phyloP scores from a whole-genome alignment of 148 eudicot species.

The Drosera capensis region DNA sequence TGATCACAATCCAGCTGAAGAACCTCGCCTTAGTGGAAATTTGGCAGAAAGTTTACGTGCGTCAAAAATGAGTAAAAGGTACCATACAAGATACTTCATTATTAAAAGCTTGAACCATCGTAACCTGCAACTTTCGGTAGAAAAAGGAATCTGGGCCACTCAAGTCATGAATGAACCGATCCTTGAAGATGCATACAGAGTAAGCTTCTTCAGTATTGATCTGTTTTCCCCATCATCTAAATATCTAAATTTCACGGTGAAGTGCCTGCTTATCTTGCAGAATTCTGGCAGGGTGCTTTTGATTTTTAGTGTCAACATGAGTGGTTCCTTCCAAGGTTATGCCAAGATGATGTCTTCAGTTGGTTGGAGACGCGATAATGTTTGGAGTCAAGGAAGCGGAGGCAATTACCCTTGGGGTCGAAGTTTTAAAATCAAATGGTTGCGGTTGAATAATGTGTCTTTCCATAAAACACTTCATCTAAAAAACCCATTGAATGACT shows the following conservation, averaged over 20 bases:
- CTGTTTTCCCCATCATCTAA: slow-evolving; percentile 5
- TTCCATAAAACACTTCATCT: slow-evolving; percentile 76
- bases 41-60: slow-evolving; percentile 20
- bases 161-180: slow-evolving; percentile 82
- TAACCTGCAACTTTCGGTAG: slow-evolving; percentile 56
- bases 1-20: slow-evolving; percentile 20
- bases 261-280: slow-evolving; percentile 42
- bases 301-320: slow-evolving; percentile 85
- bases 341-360: slow-evolving; percentile 82
- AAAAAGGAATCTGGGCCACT: slow-evolving; percentile 85
- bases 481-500: slow-evolving; percentile 74
- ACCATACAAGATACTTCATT: slow-evolving; percentile 50
- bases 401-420: slow-evolving; percentile 74
- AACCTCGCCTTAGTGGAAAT: slow-evolving; percentile 15
- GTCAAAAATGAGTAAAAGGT: slow-evolving; percentile 16
- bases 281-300: slow-evolving; percentile 53
- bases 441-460: slow-evolving; percentile 51
- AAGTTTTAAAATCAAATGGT: slow-evolving; percentile 70
- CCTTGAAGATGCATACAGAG: slow-evolving; percentile 73
- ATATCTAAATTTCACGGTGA: slow-evolving; percentile 6
- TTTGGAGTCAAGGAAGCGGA: slow-evolving; percentile 68
- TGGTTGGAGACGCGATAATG: slow-evolving; percentile 57
- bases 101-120: slow-evolving; percentile 83
- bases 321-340: slow-evolving; percentile 88
- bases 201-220: slow-evolving; percentile 25